These are phyloP conservation scores for Pichia sp. DNA, from an alignment of 1,139 yeast genomes.

Conservation along the genomic window DNA sequence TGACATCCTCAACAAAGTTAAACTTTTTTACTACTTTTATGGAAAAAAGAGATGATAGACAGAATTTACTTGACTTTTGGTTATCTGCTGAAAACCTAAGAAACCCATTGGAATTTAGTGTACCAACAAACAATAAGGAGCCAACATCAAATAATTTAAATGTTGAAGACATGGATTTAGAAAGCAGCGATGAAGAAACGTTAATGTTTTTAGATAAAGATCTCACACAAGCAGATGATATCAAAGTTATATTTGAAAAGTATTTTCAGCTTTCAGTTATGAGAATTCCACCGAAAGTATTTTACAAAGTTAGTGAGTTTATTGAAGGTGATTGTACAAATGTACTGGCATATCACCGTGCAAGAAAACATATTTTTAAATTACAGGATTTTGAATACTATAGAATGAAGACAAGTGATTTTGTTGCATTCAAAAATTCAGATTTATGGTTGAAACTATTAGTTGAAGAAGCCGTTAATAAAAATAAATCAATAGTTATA, in stretches of 20 bases:
- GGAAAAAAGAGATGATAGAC: conserved; percentile 38
- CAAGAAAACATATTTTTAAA: conserved; percentile 50
- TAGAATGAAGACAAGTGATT: conserved; percentile 44
- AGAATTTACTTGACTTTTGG: conserved; percentile 54
- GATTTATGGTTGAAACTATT: conserved; percentile 41
- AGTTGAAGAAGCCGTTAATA: conserved; percentile 32
- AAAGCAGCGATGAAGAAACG: conserved; percentile 22
- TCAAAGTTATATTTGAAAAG: conserved; percentile 39
- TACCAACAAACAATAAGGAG: neutral
- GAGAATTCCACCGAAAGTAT: conserved; percentile 27
- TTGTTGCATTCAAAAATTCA: conserved; percentile 52
- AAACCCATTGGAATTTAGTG: conserved; percentile 54
- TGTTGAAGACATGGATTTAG: conserved; percentile 15
- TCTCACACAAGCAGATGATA: conserved; percentile 42
- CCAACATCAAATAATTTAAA: neutral
- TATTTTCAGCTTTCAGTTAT: conserved; percentile 35
- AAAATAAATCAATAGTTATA: neutral
- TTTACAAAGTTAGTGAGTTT: conserved; percentile 32
- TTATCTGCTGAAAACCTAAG: conserved; percentile 57
- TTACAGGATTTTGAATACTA: conserved; percentile 49
- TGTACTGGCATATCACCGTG: conserved; percentile 34
- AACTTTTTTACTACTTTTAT: conserved; percentile 52
- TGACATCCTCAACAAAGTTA: conserved; percentile 41
- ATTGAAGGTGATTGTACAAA: conserved; percentile 19
- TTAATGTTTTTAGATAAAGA: conserved; percentile 29